A percentile compares a stretch with the other conserved stretches of the same genome.
These are phyloP conservation scores for Umbilicaria muhlenbergii DNA, from an alignment of 495 filamentous ascomycete species.

Conservation along the genomic window DNA sequence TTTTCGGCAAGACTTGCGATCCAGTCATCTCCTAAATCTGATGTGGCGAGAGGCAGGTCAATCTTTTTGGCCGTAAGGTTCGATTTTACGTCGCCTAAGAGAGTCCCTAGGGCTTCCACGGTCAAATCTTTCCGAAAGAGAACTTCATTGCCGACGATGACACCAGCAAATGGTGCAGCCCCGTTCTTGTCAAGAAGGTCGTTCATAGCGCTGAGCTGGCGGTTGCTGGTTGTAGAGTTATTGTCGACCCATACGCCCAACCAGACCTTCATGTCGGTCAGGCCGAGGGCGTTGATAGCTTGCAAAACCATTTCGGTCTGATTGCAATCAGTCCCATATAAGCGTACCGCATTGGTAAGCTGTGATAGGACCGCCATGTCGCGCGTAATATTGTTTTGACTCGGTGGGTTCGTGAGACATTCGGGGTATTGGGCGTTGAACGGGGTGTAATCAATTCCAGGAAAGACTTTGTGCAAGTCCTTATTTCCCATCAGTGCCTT, in stretches of 20 bases:
- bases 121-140: conserved; percentile 68
- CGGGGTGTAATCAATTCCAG: conserved; percentile 93
- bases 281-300: conserved; percentile 54
- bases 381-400: conserved; percentile 85
- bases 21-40: conserved; percentile 87
- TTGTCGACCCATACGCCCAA: conserved; percentile 85
- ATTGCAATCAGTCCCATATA: conserved; percentile 97
- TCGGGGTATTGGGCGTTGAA: conserved; percentile 81
- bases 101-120: conserved; percentile 40
- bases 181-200: conserved; percentile 55
- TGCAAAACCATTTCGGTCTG: conserved; percentile 91
- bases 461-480: conserved; percentile 81
- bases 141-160: conserved; percentile 91
- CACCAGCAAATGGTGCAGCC: conserved; percentile 54
- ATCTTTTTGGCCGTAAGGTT: conserved; percentile 54
- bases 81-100: conserved; percentile 49
- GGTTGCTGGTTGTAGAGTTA: conserved; percentile 68
- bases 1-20: conserved; percentile 42
- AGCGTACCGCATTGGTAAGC: conserved; percentile 72
- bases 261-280: conserved; percentile 82
- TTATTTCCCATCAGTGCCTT: conserved; percentile 63
- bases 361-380: conserved; percentile 87
- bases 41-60: conserved; percentile 67
- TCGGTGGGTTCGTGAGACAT: conserved; percentile 61
- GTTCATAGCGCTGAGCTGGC: conserved; percentile 73